Evolutionary conservation across 345 rosid species (phyloP), one percentile per base, ranked within the genome.

Genomic region (Streptanthus diversifolius): DNA sequence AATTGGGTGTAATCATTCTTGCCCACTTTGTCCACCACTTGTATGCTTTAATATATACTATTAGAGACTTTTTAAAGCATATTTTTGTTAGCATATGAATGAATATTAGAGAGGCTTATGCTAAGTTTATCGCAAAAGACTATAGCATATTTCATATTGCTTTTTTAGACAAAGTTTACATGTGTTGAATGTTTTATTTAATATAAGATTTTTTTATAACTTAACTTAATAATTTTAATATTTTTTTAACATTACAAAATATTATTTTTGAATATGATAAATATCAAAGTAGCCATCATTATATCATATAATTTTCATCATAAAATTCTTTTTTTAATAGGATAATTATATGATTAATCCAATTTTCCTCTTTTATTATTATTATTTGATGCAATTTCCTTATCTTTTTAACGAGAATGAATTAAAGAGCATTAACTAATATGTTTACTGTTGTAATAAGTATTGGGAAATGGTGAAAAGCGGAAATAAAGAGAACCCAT

Each of bases 11-110:
- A 57, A 74, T 65, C 59, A 73, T 73, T 47, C 9, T 56, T 36
- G 57, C 43, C 72, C 51, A 73, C 72, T 73, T 65, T 73, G 71
- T 22, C 71, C 14, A n/a, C n/a, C n/a, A n/a, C n/a, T n/a, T n/a
- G n/a, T n/a, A n/a, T n/a, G n/a, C n/a, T n/a, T n/a, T n/a, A n/a
- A n/a, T n/a, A n/a, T n/a, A n/a, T n/a, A n/a, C n/a, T n/a, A n/a
- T n/a, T n/a, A n/a, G n/a, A n/a, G n/a, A n/a, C n/a, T n/a, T n/a
- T 22, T 3, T 25, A 25, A 3, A 25, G 27, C 2, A 22, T 22
- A 22, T 4, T 25, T 25, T 1, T 3, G 2, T 25, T 1, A 25
- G 27, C 27, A 25, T 25, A 25, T 25, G 27, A 3, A 25, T 25
- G 27, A 3, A 25, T 25, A 25, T 25, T 25, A 25, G 24, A 22